Conservation (phyloP, 2,329 filamentous ascomycete species). For the Karstenula rhodostoma region DNA sequence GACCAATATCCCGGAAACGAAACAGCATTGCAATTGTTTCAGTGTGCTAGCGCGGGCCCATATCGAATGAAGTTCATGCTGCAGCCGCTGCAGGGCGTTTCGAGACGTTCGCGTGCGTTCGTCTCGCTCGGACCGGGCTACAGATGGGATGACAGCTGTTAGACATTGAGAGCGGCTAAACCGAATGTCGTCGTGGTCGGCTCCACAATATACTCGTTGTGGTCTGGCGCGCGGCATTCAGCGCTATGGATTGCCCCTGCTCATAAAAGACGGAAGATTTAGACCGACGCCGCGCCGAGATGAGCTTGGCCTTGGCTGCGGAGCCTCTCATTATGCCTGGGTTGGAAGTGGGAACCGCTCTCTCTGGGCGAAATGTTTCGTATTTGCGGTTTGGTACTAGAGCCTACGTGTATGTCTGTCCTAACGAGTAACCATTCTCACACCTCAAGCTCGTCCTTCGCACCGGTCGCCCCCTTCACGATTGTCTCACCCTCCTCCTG, state of each 20-base stretch:
- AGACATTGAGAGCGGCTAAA: neutral
- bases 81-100: neutral
- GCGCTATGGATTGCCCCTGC: conserved; percentile 1
- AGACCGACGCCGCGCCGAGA: neutral
- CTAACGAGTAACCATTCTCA: neutral
- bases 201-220: neutral
- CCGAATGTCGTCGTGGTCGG: neutral
- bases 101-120: neutral
- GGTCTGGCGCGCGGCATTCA: neutral
- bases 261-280: conserved; percentile 1
- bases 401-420: too few relatives aligned
- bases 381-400: too few relatives aligned
- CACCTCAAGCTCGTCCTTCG: conserved; percentile 2
- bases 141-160: neutral
- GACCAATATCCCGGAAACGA: neutral
- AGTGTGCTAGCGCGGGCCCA: neutral
- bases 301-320: neutral
- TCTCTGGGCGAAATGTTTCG: neutral
- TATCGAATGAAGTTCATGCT: neutral
- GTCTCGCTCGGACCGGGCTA: neutral
- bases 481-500: conserved; percentile 11
- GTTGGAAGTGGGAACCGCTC: neutral
- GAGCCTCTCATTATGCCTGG: neutral
- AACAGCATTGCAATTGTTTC: conserved; percentile 3
- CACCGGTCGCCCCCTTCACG: conserved; percentile 13